Evolutionary conservation across 1,284 basidiomycete genomes (phyloP).

Genomic region (Exsudoporus floridanus): DNA sequence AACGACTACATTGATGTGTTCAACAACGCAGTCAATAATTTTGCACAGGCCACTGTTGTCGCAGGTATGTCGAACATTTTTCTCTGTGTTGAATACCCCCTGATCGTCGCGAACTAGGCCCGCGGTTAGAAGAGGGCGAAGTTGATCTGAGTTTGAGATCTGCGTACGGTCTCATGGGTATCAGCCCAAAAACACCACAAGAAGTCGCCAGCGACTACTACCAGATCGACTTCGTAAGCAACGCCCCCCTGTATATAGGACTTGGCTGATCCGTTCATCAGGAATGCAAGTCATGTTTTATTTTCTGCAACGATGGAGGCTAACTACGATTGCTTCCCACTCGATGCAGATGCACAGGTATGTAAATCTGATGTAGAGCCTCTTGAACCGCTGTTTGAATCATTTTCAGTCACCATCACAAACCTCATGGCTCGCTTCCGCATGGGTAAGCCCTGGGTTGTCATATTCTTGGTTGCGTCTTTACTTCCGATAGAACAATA

Average conservation of each 20-base stretch:
- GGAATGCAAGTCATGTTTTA: conserved; percentile 11
- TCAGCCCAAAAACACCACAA: conserved; percentile 11
- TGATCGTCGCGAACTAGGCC: conserved; percentile 1
- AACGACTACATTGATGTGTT: conserved; percentile 14
- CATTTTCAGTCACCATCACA: conserved; percentile 7
- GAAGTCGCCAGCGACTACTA: conserved; percentile 10
- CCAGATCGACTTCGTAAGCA: conserved; percentile 12
- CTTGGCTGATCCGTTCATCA: conserved; percentile 2
- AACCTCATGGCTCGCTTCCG: conserved; percentile 10
- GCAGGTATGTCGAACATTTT: neutral
- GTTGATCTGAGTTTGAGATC: conserved; percentile 14
- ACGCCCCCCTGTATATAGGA: neutral
- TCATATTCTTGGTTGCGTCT: neutral
- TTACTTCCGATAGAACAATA: conserved; percentile 8
- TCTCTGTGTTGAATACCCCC: neutral
- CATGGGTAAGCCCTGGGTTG: conserved; percentile 3
- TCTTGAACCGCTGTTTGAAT: neutral
- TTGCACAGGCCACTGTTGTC: conserved; percentile 2
- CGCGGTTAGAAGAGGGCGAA: conserved; percentile 5
- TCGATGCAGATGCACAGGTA: conserved; percentile 11
- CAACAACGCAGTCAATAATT: conserved; percentile 8
- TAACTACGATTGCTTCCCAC: neutral
- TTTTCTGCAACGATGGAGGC: neutral
- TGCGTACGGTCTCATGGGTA: conserved; percentile 11
- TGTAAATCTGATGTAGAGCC: neutral